A percentile compares a stretch with the other conserved stretches of the same genome.
phyloP scores from a whole-genome alignment of 2,329 filamentous ascomycete species.

The Pyrenochaeta sp. region DNA sequence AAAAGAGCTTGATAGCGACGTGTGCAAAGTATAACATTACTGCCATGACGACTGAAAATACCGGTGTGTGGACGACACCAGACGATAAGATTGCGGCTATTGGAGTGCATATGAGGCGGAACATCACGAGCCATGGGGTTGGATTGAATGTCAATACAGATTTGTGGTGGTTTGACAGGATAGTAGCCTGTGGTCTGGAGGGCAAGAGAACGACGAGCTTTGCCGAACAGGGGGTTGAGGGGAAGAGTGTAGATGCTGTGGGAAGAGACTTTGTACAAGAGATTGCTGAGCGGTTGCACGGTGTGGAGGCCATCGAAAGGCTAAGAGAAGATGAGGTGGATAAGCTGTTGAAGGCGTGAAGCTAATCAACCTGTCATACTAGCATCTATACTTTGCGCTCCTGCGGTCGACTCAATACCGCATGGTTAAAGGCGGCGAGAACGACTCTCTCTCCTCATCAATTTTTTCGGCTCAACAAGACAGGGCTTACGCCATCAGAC shows the following conservation, averaged over 20 bases:
- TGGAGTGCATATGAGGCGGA: conserved; percentile 87
- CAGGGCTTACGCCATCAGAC: too few species aligned
- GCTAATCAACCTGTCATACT: not conserved
- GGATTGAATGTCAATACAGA: conserved; percentile 79
- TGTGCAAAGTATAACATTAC: conserved; percentile 68
- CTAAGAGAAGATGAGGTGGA: conserved; percentile 23
- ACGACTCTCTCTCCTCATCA: too few species aligned
- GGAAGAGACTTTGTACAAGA: conserved; percentile 53
- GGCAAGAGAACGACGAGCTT: conserved; percentile 83
- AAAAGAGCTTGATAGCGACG: conserved; percentile 75
- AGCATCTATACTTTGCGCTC: too few species aligned
- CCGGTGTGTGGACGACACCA: conserved; percentile 76
- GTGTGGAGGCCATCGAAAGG: conserved; percentile 30
- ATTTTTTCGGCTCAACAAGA: too few species aligned
- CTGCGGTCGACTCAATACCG: too few species aligned
- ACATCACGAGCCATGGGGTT: conserved; percentile 85
- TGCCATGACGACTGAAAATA: conserved; percentile 74
- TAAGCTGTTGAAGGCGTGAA: conserved; percentile 11
- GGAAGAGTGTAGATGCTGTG: conserved; percentile 49
- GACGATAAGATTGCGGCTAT: conserved; percentile 82
- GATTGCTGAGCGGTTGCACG: conserved; percentile 41
- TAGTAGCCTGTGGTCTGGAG: conserved; percentile 88
- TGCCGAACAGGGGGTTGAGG: conserved; percentile 59
- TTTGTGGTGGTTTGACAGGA: conserved; percentile 71
- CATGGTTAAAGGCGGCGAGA: too few species aligned